Base-by-base conservation (phyloP, 2,329 filamentous ascomycete species). In the Penicillium sumatraense region DNA sequence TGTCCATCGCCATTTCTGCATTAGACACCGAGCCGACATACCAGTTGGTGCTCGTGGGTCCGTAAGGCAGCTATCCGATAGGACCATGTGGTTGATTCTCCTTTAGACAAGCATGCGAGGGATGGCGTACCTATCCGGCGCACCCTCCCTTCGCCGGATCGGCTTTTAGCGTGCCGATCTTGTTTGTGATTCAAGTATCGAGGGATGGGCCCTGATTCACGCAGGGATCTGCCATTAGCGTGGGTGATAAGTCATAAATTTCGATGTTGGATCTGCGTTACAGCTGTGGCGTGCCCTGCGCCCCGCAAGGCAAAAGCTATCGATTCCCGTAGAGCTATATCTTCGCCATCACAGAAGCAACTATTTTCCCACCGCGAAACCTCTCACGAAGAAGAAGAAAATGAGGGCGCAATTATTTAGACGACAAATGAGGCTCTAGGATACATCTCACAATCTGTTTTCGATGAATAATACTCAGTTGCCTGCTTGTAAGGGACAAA, bases 41-140 rank as follows among this genome's bases (percentile, higher is more conserved):
- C 48, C 41, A 49, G 26, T 24, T 49, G 51, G 51, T 27, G 40
- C 40, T 53, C 46, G 49, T 53, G 52, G 54, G 40, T 49, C 29
- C 13, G 7, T 24, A 10, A 11, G 54, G 46, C 27, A 46, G 49
- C 6, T 42, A 29, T 53, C 58, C 58, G 55, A 60, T 58, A 60
- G 58, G 58, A 18, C 51, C 46, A 55, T 58, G 51, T 60, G 51
- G 54, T 48, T 53, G 1, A 11, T 24, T 18, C 44, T 26, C 45
- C 27, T 40, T 35, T 9, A 13, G 20, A 49, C 42, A 58, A 58
- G 40, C 50, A 60, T 54, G 57, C 41, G 51, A 60, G 57, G 57
- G 51, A 38, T 9, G 26, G 23, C 26, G 45, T 40, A 50, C 31
- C 14, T 24, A 47, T 27, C 49, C 49, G 40, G 31, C 44, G 23